These are phyloP conservation scores for Xylaria arbuscula DNA, from an alignment of 2,329 filamentous ascomycete genomes.

Conservation along the genomic window DNA sequence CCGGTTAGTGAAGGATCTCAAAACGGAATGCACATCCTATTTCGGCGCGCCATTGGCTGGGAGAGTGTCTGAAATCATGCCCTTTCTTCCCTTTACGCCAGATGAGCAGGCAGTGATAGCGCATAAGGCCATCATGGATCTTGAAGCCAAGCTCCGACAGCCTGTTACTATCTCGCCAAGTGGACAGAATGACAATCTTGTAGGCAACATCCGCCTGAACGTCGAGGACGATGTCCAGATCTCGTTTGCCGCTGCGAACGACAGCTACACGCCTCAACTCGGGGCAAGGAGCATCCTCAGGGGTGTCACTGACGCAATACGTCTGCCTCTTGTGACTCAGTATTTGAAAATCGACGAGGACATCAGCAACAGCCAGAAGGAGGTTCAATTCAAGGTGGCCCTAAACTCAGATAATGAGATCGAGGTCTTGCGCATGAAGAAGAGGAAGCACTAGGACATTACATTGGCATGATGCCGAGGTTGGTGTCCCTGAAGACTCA, in stretches of 20 bases:
- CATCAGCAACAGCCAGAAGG: slow-evolving; percentile 43
- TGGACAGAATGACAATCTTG: slow-evolving; percentile 45
- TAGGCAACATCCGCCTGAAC: slow-evolving; percentile 51
- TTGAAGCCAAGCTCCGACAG: slow-evolving; percentile 35
- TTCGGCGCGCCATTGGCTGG: slow-evolving; percentile 54
- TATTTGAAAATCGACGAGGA: slow-evolving; percentile 50
- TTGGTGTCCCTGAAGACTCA: background rate
- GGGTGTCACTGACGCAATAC: slow-evolving; percentile 39
- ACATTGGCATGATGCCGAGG: background rate
- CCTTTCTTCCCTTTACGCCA: slow-evolving; percentile 43
- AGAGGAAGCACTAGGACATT: background rate
- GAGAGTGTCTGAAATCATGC: slow-evolving; percentile 51
- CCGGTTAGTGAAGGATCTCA: slow-evolving; percentile 34
- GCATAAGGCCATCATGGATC: slow-evolving; percentile 55
- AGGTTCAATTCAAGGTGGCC: slow-evolving; percentile 41
- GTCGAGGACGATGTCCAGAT: slow-evolving; percentile 47
- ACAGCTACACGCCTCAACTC: slow-evolving; percentile 50
- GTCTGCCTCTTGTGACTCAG: slow-evolving; percentile 41
- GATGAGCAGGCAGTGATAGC: slow-evolving; percentile 53
- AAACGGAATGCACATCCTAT: slow-evolving; percentile 26
- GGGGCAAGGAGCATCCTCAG: slow-evolving; percentile 51
- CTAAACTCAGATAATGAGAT: slow-evolving; percentile 37
- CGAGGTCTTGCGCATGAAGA: slow-evolving; percentile 27
- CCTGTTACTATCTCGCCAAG: slow-evolving; percentile 48
- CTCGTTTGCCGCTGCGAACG: slow-evolving; percentile 48